A percentile compares a stretch with the other conserved stretches of the same genome.
These are phyloP conservation scores for Emmonsiellopsis sp. DNA, from an alignment of 2,329 filamentous ascomycete genomes.

Conservation along the genomic window DNA sequence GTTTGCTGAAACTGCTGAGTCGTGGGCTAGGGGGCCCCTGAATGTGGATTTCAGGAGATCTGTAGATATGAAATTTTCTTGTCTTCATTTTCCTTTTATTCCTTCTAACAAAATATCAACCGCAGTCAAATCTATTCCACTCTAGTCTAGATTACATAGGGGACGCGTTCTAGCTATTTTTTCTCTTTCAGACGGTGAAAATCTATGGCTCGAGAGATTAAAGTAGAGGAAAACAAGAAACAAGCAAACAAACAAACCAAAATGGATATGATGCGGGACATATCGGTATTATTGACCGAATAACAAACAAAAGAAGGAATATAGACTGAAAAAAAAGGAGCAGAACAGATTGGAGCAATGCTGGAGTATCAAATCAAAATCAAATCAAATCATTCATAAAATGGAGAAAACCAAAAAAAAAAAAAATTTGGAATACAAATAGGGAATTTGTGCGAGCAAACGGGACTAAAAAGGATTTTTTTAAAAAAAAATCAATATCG, in stretches of 20 bases:
- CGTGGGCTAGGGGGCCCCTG: too few species aligned
- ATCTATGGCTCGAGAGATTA: background rate
- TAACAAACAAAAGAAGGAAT: background rate
- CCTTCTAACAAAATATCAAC: background rate
- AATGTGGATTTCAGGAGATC: too few species aligned
- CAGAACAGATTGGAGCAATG: too few species aligned
- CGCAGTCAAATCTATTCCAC: background rate
- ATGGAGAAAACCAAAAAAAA: background rate
- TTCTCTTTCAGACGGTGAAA: background rate
- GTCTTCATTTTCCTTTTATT: too few species aligned
- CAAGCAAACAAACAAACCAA: too few species aligned
- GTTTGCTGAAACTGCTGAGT: too few species aligned
- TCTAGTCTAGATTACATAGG: background rate
- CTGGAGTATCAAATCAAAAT: background rate
- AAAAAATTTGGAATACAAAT: background rate
- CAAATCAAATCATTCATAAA: background rate
- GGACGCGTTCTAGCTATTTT: too few species aligned
- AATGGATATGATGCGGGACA: too few species aligned
- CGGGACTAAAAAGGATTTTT: too few species aligned
- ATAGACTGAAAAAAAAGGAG: background rate
- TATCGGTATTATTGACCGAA: too few species aligned
- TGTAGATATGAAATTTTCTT: too few species aligned
- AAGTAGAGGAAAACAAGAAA: background rate
- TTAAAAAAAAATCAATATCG: background rate
- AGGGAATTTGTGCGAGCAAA: background rate